Evolutionary conservation across 768 basidiomycete genomes (phyloP).

Genomic region (Porphyrellus cyaneotinctus): DNA sequence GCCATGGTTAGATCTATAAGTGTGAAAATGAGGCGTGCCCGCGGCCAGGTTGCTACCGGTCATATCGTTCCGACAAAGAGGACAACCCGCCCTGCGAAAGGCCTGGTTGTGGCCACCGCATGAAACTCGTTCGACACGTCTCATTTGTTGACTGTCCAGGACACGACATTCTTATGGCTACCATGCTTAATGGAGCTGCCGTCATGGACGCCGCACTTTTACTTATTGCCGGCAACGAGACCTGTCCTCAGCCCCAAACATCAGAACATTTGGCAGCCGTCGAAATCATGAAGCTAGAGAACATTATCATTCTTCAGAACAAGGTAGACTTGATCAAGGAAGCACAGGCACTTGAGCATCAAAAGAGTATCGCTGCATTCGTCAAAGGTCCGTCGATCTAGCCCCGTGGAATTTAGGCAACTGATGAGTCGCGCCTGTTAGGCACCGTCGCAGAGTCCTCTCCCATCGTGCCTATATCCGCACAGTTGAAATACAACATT

Average conservation of each 20-base stretch:
- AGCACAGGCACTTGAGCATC: slow-evolving; percentile 88
- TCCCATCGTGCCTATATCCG: slow-evolving; percentile 98
- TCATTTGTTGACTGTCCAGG: slow-evolving; percentile 98
- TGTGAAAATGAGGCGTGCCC: slow-evolving; percentile 93
- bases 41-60: slow-evolving; percentile 90
- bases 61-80: slow-evolving; percentile 92
- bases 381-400: slow-evolving; percentile 68
- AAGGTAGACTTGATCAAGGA: slow-evolving; percentile 99
- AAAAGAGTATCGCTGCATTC: slow-evolving; percentile 92
- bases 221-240: slow-evolving; percentile 96
- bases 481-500: slow-evolving; percentile 98
- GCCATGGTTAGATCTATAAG: slow-evolving; percentile 80
- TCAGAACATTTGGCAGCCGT: slow-evolving; percentile 98
- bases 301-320: slow-evolving; percentile 97
- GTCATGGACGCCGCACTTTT: slow-evolving; percentile 99
- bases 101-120: slow-evolving; percentile 82
- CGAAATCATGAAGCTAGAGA: slow-evolving; percentile 98
- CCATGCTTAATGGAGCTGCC: slow-evolving; percentile 99
- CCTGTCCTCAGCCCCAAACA: slow-evolving; percentile 98
- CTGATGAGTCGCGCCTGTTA: slow-evolving; percentile 25
- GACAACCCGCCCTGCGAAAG: slow-evolving; percentile 91
- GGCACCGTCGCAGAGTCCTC: slow-evolving; percentile 97
- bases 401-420: background rate
- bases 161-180: slow-evolving; percentile 99
- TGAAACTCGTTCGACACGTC: slow-evolving; percentile 93